Evolutionary conservation across 306 rosid genomes (phyloP), one percentile per base, ranked within the genome.

Genomic region (Heteromeles arbutifolia): DNA sequence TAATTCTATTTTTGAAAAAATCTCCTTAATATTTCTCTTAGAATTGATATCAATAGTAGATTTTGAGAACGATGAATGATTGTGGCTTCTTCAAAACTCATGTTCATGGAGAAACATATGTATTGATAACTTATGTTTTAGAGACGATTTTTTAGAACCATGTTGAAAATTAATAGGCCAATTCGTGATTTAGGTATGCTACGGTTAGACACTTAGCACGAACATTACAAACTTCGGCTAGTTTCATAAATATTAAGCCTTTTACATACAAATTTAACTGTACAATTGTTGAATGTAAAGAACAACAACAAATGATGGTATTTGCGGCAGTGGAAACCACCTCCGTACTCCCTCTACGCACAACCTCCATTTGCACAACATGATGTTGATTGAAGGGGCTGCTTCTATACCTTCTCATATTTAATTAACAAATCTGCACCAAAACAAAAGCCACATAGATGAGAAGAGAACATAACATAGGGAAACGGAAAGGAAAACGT

Each of bases 281-380:
- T 80, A 80, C 83, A 80, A 9, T 80, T 80, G 70, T 57, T 73
- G 44, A 79, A 58, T 41, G 3, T 12, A 28, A 65, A 58, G 31
- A 58, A 61, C 34, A 12, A 61, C 28, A 72, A 52, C 25, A 31
- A 31, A 22, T 15, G 63, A 52, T 39, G 29, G 62, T 67, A 48
- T 65, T 26, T 3, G 67, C 74, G 54, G 41, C 67, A 25, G 34
- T 29, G 58, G 26, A 41, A 39, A 39, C 78, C 28, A 39, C 69
- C 63, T 79, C 66, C 59, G 19, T 67, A 67, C 19, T 6, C 11
- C n/a, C 19, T 31, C 44, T 18, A 50, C 18, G 13, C 61, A 67
- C 69, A 74, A 57, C 39, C 74, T 74, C 83, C 29, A 26, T 69
- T 59, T 48, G 74, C 64, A 24, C 79, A 29, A 56, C 14, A 31